Percentiles rank a stretch among this genome's conserved stretches.
Conservation (phyloP, 2,329 filamentous ascomycete genomes). For the Sporothrix protearum region DNA sequence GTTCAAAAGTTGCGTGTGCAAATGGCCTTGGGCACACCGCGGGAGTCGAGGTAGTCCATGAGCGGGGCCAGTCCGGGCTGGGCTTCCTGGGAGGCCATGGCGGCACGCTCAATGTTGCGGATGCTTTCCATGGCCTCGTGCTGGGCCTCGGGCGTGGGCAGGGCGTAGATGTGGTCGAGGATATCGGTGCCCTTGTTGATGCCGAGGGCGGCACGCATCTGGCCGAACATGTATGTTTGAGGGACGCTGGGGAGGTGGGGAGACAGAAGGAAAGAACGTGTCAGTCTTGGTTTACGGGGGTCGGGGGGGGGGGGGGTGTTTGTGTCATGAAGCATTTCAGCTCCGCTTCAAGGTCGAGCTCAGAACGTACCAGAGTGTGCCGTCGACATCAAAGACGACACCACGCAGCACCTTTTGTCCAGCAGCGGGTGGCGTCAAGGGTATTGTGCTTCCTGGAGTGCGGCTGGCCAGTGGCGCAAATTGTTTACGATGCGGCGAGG, state of each 20-base stretch:
- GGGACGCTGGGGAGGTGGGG: slow-evolving; percentile 58
- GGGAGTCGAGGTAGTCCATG: slow-evolving; percentile 75
- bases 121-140: slow-evolving; percentile 68
- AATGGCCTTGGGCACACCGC: slow-evolving; percentile 70
- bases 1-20: slow-evolving; percentile 95
- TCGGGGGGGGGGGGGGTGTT: too few species aligned
- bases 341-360: not conserved
- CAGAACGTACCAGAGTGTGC: slow-evolving; percentile 71
- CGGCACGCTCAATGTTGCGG: slow-evolving; percentile 71
- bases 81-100: slow-evolving; percentile 75
- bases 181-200: slow-evolving; percentile 78
- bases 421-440: not conserved
- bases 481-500: slow-evolving; percentile 39
- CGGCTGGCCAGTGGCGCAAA: slow-evolving; percentile 55
- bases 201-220: slow-evolving; percentile 74
- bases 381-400: slow-evolving; percentile 88
- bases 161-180: slow-evolving; percentile 76
- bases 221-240: slow-evolving; percentile 90
- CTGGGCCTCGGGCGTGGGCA: slow-evolving; percentile 58
- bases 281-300: slow-evolving; percentile 7
- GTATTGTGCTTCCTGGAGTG: slow-evolving; percentile 30
- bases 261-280: not conserved
- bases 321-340: not conserved
- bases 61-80: slow-evolving; percentile 75
- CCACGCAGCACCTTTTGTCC: slow-evolving; percentile 46